A percentile compares a stretch with the other conserved stretches of the same genome.
phyloP scores from a whole-genome alignment of 345 rosid genomes.

The Aegle marmelos region DNA sequence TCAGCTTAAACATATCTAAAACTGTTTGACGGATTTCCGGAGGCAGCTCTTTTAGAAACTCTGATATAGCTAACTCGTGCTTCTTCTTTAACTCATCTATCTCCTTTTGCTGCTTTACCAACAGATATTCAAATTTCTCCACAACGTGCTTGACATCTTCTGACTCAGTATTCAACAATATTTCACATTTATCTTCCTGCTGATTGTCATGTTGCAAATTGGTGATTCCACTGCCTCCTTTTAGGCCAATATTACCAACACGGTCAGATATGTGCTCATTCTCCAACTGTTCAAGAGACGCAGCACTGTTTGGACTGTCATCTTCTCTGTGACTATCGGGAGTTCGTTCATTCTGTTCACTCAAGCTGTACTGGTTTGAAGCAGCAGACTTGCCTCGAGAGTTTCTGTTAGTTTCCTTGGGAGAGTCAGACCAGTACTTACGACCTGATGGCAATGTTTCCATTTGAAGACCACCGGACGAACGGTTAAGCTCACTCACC shows the following conservation, averaged over 20 bases:
- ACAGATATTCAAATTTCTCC: conserved; percentile 54
- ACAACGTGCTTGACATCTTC: conserved; percentile 33
- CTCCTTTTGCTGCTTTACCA: conserved; percentile 65
- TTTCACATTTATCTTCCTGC: conserved; percentile 1
- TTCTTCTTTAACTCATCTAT: conserved; percentile 58
- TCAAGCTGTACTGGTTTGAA: conserved; percentile 23
- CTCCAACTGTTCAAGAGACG: conserved; percentile 18
- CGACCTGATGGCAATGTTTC: conserved; percentile 87
- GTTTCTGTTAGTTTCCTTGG: conserved; percentile 39
- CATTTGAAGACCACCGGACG: conserved; percentile 41
- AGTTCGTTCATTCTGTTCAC: conserved; percentile 23
- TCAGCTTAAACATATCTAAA: conserved; percentile 36
- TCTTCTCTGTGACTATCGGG: conserved; percentile 9
- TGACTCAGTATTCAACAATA: conserved; percentile 13
- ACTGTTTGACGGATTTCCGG: conserved; percentile 50
- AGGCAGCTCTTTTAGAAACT: conserved; percentile 55
- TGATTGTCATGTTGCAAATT: conserved; percentile 7
- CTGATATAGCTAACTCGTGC: conserved; percentile 52
- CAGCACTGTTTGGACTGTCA: conserved; percentile 16
- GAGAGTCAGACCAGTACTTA: conserved; percentile 81
- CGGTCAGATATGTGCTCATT: neutral
- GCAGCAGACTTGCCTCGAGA: conserved; percentile 36
- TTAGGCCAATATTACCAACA: conserved; percentile 11
- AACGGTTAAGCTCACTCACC: conserved; percentile 21
- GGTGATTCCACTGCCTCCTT: conserved; percentile 3